Evolutionary conservation across 2,329 filamentous ascomycete genomes (phyloP), one percentile per base, ranked within the genome.

Genomic region (Penicillium sp.): DNA sequence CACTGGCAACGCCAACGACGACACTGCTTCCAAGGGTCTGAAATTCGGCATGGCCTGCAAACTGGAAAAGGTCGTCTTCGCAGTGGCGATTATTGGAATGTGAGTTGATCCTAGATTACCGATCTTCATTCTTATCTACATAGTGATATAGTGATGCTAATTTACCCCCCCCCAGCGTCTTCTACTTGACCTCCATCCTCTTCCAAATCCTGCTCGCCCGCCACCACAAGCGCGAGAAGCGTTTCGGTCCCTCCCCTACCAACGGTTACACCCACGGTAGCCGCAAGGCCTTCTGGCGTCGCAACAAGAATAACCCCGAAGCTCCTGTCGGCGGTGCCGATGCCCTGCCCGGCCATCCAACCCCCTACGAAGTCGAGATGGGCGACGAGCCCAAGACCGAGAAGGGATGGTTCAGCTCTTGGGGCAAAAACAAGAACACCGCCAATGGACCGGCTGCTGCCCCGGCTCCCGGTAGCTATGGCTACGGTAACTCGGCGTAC

Each of bases 21-120:
- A 79, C 35, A 79, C 81, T 34, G 72, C 75, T n/a, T 75, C 57
- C 75, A 78, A 42, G 77, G 22, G 34, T 4, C 77, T 64, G 78
- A 77, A 70, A 29, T 75, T 82, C 43, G 73, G 75, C n/a, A 83
- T 84, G 58, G 85, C 88, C 1, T 97, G 92, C 78, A 81, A 81
- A 57, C 78, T 96, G 63, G 85, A 96, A 75, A 90, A 86, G 48
- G 91, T 87, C 43, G 83, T 81, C 58, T 87, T 97, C 62, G 89
- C 89, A 4, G 86, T 94, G 16, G 79, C 92, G 31, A 89, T 97
- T 58, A 83, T 92, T 55, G 89, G 82, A 68, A 85, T 89, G 86
- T 92, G 79, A 78, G 81, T 78, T 32, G 14, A 11, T 18, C 22
- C 16, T 34, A 18, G 20, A 46, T 34, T 35, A 7, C 18, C 22